Conservation (phyloP, 495 filamentous ascomycete genomes). For the Chlorociboria aeruginascens region DNA sequence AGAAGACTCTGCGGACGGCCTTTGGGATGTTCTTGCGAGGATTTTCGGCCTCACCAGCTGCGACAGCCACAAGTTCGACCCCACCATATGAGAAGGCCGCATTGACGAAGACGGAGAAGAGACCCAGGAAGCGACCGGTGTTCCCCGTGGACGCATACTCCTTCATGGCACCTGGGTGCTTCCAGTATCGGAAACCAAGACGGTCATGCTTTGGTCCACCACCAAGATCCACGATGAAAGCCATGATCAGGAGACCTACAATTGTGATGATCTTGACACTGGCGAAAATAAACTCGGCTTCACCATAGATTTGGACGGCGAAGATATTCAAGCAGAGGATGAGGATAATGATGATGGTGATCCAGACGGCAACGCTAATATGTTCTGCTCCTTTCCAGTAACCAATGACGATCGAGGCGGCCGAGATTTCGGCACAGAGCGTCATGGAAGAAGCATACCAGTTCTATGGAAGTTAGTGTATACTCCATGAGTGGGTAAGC, state of each 20-base stretch:
- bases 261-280: slow-evolving; percentile 67
- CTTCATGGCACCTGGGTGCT: slow-evolving; percentile 45
- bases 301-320: slow-evolving; percentile 55
- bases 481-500: background rate
- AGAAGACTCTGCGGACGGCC: slow-evolving; percentile 35
- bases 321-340: slow-evolving; percentile 57
- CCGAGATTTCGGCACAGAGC: slow-evolving; percentile 63
- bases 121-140: slow-evolving; percentile 29
- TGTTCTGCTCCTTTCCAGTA: slow-evolving; percentile 50
- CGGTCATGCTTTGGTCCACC: slow-evolving; percentile 28
- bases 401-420: slow-evolving; percentile 60
- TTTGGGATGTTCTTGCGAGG: slow-evolving; percentile 40
- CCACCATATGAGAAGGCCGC: slow-evolving; percentile 45
- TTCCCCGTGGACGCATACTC: slow-evolving; percentile 25
- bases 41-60: slow-evolving; percentile 32
- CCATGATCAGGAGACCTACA: slow-evolving; percentile 35
- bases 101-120: slow-evolving; percentile 33
- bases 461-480: slow-evolving; percentile 17
- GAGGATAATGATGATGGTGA: slow-evolving; percentile 62
- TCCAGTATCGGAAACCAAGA: slow-evolving; percentile 67
- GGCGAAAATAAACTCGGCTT: slow-evolving; percentile 65
- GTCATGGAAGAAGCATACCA: slow-evolving; percentile 51
- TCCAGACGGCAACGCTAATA: slow-evolving; percentile 52
- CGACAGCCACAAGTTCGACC: slow-evolving; percentile 43
- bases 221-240: slow-evolving; percentile 25